A percentile compares a stretch with the other conserved stretches of the same genome.
Evolutionary conservation across 108 stramenopile species (phyloP).

Genomic region (Tribonema minus): DNA sequence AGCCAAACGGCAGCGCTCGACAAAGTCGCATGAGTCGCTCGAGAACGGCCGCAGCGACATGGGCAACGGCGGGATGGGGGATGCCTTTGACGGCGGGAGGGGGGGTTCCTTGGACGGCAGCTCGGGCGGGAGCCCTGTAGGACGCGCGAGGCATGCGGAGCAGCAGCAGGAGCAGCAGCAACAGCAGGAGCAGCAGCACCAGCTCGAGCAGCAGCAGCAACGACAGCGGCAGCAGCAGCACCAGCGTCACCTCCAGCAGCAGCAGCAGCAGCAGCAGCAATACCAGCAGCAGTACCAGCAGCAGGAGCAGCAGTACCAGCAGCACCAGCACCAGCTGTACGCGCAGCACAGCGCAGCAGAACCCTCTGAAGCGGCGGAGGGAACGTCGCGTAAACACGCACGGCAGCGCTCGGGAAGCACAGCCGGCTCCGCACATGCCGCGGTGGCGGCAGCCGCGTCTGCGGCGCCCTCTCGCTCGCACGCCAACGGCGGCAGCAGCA

Average conservation of each 20-base stretch:
- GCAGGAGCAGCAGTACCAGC: neutral
- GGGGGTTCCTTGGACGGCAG: neutral
- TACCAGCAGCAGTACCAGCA: neutral
- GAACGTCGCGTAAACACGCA: no score
- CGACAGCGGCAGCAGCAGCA: neutral
- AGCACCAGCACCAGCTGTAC: no score
- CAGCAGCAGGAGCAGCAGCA: neutral
- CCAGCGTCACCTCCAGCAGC: no score
- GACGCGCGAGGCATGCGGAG: neutral
- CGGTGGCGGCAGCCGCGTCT: no score
- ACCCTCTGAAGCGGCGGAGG: no score
- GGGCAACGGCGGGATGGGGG: neutral
- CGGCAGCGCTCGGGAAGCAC: no score
- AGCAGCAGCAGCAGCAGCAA: neutral
- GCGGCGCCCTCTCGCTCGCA: no score
- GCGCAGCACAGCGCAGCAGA: no score
- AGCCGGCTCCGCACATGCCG: no score
- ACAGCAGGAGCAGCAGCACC: no score
- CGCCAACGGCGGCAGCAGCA: no score
- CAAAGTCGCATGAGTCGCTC: neutral
- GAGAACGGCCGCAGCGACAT: neutral
- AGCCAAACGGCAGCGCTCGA: neutral
- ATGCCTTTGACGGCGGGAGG: neutral
- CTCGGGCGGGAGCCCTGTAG: neutral
- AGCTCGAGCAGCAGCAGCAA: neutral